Conservation (phyloP, 495 filamentous ascomycete genomes). For the Penicillium ochrochloron region DNA sequence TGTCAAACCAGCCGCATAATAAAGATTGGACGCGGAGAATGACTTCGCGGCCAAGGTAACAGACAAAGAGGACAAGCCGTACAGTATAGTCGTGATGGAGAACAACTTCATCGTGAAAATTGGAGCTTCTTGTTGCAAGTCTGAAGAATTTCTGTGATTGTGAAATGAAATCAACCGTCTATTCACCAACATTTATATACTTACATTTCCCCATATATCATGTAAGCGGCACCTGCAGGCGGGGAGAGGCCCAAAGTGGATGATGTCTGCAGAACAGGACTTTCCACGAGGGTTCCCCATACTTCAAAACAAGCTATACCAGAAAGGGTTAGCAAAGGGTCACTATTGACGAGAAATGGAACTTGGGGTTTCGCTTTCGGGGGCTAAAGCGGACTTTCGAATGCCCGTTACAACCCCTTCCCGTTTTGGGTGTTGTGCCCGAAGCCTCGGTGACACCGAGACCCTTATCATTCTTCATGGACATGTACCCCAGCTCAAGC, state of each 20-base stretch:
- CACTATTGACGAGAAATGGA: background rate
- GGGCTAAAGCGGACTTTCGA: background rate
- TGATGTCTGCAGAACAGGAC: background rate
- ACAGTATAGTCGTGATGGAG: background rate
- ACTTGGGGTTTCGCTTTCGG: background rate
- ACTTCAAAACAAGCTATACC: background rate
- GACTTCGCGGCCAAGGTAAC: constrained; percentile 16
- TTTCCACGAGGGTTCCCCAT: background rate
- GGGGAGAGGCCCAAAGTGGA: background rate
- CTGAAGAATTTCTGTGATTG: background rate
- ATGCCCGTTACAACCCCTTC: background rate
- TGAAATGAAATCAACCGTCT: background rate
- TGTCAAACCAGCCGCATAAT: constrained; percentile 23
- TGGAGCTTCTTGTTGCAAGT: background rate
- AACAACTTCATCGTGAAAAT: constrained; percentile 1
- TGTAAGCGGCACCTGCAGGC: background rate
- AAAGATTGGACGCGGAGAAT: constrained; percentile 22
- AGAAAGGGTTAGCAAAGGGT: background rate
- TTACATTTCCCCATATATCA: background rate
- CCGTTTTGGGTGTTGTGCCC: background rate
- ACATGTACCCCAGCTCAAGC: background rate
- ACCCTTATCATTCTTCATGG: background rate
- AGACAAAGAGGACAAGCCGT: constrained; percentile 19
- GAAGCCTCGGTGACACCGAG: background rate
- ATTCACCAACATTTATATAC: background rate